Evolutionary conservation across 2,329 filamentous ascomycete species (phyloP), one percentile per base, ranked within the genome.

Genomic region (Neonectria coccinea): DNA sequence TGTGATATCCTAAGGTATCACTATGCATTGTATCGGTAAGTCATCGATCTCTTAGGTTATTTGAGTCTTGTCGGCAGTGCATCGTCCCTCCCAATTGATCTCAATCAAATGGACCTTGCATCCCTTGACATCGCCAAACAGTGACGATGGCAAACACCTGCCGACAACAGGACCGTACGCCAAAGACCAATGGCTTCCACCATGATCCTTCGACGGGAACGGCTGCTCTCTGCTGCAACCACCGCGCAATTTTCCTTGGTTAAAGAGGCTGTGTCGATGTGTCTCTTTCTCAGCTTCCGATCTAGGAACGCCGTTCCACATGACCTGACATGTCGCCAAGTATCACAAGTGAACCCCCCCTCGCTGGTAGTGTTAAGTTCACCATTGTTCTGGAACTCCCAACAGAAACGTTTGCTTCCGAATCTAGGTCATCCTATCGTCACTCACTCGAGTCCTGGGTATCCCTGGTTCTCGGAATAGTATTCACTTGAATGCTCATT

Each of bases 401-500:
- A 18, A 25, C 25, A 25, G 39, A 6, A 22, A n/a, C 31, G n/a
- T 11, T 31, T 8, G 3, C n/a, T 11, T 51, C n/a, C 18, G 27
- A n/a, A 14, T 14, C 22, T 14, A 3, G n/a, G 12, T 25, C 11
- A 5, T 45, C 22, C 9, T 33, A 7, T 39, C 33, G 31, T 47
- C 36, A 47, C 54, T 59, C 42, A 16, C n/a, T 58, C n/a, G 18
- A 29, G 22, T 31, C 7, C 7, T 63, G 31, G 27, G 22, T 29
- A 47, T 39, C 14, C 39, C 36, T 45, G 18, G 22, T 11, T 11
- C 9, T 4, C 44, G 29, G 29, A 39, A 20, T 18, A 22, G 36
- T 18, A 42, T 57, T 55, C 50, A 54, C 60, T 63, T 59, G 60
- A 50, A 55, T 9, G 27, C 54, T 50, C 3, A 18, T 36, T 29